These are phyloP conservation scores for Mesembryanthemum crystallinum DNA, from an alignment of 148 eudicot genomes.

Conservation along the genomic window DNA sequence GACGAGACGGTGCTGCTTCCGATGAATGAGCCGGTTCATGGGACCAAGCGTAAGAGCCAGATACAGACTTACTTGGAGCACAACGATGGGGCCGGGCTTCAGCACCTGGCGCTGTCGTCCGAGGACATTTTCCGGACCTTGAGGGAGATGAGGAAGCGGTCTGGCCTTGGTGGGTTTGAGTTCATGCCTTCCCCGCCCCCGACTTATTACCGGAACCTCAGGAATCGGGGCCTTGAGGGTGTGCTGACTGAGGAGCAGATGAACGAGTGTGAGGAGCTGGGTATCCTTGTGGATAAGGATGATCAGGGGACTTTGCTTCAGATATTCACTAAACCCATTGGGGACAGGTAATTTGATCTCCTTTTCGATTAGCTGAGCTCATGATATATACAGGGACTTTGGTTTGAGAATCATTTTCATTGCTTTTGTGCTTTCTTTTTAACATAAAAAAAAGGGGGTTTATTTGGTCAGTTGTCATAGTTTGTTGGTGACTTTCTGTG, in stretches of 20 bases:
- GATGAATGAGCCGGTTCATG: conserved; percentile 78
- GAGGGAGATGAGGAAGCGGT: conserved; percentile 87
- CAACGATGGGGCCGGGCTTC: conserved; percentile 88
- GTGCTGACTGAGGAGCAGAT: conserved; percentile 80
- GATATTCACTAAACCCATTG: conserved; percentile 87
- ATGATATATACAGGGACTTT: too few relatives aligned
- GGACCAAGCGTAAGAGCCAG: conserved; percentile 92
- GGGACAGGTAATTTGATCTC: conserved; percentile 58
- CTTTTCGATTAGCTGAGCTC: not conserved
- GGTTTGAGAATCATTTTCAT: too few relatives aligned
- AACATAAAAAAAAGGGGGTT: too few relatives aligned
- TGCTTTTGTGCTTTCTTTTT: too few relatives aligned
- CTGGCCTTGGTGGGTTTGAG: conserved; percentile 80
- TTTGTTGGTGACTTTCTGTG: too few relatives aligned
- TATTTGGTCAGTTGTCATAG: not conserved
- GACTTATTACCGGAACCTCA: conserved; percentile 74
- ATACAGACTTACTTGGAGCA: conserved; percentile 94
- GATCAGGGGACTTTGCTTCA: conserved; percentile 95
- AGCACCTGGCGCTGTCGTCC: conserved; percentile 73
- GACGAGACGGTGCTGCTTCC: conserved; percentile 75
- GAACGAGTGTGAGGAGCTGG: conserved; percentile 80
- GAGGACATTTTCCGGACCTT: conserved; percentile 78
- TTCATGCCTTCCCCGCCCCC: conserved; percentile 96
- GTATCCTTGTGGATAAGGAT: conserved; percentile 89
- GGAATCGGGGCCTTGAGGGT: conserved; percentile 50